Evolutionary conservation across 2,329 filamentous ascomycete genomes (phyloP), one percentile per base, ranked within the genome.

Genomic region (Aspergillus chevalieri): DNA sequence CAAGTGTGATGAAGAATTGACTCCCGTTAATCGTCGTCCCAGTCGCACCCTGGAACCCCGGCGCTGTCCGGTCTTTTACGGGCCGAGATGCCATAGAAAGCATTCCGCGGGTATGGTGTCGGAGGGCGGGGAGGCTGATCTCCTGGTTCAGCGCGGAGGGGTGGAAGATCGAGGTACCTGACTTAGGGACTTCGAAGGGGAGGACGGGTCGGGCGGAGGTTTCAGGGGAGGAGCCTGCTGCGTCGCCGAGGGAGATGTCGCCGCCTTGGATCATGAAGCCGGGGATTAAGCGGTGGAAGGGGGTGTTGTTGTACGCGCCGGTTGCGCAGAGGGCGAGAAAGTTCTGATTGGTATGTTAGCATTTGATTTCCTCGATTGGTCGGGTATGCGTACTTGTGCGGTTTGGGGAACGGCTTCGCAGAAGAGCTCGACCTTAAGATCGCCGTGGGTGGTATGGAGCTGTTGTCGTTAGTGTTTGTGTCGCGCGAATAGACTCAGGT

Each of bases 361-460:
- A 8, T 15, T 45, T 45, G 10, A 9, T 4, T 24, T 6, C 12
- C 22, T 15, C 38, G 30, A 15, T 28, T 9, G 12, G 42, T 12
- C 14, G 8, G 4, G 6, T 14, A 24, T 24, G 59, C 73, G 49
- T 74, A 86, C 86, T 74, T 95, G 88, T 55, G 90, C 86, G 0
- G 93, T 95, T 69, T 92, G 91, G 54, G 93, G 93, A 28, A 95
- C 89, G 60, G 87, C 85, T 69, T 96, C 89, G 75, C 92, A 97
- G 74, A 96, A 97, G 58, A 98, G 78, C 71, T 97, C 93, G 61
- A 97, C 82, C 74, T 97, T 98, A 67, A 98, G 79, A 71, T 93
- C 86, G 66, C 93, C 93, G 47, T 86, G 80, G 46, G 84, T 88
- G 45, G 93, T 98, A 71, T 96, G 90, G 12, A 98, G 80, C 73